Percentiles rank a stretch among this genome's conserved stretches.
Evolutionary conservation across 1,284 basidiomycete genomes (phyloP).

Genomic region (Abortiporus biennis): DNA sequence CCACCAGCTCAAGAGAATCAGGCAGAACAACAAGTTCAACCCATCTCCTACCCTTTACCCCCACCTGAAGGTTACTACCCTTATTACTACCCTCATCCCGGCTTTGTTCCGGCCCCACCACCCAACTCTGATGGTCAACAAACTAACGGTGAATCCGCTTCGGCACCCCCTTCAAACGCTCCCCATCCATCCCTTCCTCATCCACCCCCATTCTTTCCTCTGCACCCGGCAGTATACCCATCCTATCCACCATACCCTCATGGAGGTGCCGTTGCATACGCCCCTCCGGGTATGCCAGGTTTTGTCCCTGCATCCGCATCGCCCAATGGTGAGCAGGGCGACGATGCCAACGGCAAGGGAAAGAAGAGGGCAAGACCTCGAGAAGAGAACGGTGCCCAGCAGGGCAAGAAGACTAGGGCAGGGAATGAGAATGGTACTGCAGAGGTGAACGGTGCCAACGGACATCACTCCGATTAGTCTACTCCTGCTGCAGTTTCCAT

Average conservation of each 20-base stretch:
- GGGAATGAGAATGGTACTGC: no score
- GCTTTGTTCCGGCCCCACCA: slow-evolving; percentile 27
- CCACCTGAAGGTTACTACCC: slow-evolving; percentile 51
- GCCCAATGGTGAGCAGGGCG: background rate
- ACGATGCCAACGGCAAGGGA: background rate
- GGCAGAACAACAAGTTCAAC: slow-evolving; percentile 25
- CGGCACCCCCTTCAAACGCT: slow-evolving; percentile 6
- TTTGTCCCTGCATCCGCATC: background rate
- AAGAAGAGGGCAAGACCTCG: slow-evolving; percentile 1
- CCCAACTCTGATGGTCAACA: slow-evolving; percentile 28
- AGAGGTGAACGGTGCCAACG: no score
- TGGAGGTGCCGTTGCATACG: background rate
- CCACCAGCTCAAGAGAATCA: slow-evolving; percentile 19
- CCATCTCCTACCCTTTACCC: slow-evolving; percentile 25
- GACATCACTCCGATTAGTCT: no score
- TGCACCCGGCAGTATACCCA: background rate
- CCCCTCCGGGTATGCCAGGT: background rate
- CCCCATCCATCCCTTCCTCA: slow-evolving; percentile 5
- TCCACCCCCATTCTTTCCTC: background rate
- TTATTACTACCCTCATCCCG: slow-evolving; percentile 42
- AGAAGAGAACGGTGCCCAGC: no score
- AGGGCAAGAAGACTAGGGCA: no score
- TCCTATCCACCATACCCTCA: background rate
- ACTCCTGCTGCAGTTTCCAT: no score
- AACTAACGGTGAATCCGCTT: background rate